Conservation (phyloP, 768 basidiomycete genomes). For the Candolleomyces efflorescens region DNA sequence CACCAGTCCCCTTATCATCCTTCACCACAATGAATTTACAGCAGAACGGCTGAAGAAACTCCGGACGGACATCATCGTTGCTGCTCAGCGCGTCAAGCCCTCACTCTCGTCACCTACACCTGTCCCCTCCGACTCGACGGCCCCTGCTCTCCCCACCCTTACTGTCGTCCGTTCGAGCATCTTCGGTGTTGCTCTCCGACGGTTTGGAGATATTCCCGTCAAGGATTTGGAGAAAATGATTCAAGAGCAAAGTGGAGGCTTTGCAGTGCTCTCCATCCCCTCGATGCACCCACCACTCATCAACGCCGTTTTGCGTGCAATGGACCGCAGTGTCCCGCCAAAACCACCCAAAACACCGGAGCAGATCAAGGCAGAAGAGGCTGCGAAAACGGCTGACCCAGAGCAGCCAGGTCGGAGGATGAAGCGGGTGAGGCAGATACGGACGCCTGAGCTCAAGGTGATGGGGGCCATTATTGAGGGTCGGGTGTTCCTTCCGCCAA, state of each 20-base stretch:
- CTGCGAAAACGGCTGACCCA: constrained; percentile 58
- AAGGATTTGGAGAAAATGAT: constrained; percentile 49
- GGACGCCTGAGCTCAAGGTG: constrained; percentile 64
- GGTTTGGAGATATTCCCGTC: constrained; percentile 48
- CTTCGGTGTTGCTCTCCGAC: constrained; percentile 72
- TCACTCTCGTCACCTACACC: constrained; percentile 17
- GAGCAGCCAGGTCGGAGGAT: constrained; percentile 66
- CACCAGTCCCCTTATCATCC: constrained; percentile 66
- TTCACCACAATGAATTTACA: constrained; percentile 74
- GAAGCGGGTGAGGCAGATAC: constrained; percentile 50
- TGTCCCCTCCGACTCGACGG: constrained; percentile 23
- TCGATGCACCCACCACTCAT: constrained; percentile 71
- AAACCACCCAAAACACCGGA: constrained; percentile 50
- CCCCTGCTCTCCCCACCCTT: constrained; percentile 42
- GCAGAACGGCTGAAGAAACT: constrained; percentile 64
- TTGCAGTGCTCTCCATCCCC: constrained; percentile 63
- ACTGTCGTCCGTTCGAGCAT: constrained; percentile 74
- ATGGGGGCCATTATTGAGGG: constrained; percentile 82
- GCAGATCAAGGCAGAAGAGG: constrained; percentile 44
- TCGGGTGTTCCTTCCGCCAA: constrained; percentile 55
- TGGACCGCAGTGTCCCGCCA: constrained; percentile 63
- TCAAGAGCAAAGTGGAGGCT: constrained; percentile 50
- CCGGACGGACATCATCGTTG: constrained; percentile 60
- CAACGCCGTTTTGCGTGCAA: constrained; percentile 57
- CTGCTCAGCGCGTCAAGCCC: constrained; percentile 40